Conservation (phyloP, 345 rosid species). For the Gossypium australe region DNA sequence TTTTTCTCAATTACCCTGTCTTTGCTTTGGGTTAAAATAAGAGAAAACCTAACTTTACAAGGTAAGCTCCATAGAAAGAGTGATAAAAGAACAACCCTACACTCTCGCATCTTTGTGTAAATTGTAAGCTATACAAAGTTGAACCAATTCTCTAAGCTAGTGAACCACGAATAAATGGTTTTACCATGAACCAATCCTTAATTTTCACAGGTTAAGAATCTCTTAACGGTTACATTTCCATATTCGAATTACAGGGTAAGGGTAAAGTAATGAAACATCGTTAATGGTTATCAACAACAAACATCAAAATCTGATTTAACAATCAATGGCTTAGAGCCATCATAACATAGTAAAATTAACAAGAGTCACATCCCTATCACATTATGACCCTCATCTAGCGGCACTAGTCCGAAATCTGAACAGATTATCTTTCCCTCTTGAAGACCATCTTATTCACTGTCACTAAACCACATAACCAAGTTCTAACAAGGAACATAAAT, state of each 20-base stretch:
- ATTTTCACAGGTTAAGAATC: neutral
- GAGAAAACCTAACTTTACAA: no score
- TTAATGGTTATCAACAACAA: neutral
- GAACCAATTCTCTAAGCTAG: neutral
- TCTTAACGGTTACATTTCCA: neutral
- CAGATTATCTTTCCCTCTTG: neutral
- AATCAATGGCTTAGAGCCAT: neutral
- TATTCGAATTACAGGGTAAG: neutral
- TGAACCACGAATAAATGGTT: no score
- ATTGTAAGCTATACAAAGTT: neutral
- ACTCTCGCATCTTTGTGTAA: neutral
- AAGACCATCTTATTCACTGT: constrained; percentile 1
- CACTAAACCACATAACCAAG: neutral
- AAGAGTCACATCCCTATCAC: neutral
- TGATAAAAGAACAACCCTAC: neutral
- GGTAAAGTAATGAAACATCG: neutral
- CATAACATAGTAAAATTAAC: neutral
- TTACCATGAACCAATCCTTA: no score
- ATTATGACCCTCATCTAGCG: neutral
- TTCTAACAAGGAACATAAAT: neutral
- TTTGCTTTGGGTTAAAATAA: no score
- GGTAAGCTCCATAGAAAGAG: neutral
- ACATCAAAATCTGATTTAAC: neutral
- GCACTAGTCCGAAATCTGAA: neutral
- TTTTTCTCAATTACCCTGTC: no score